These are phyloP conservation scores for Periconia digitata DNA, from an alignment of 2,329 filamentous ascomycete species.

Conservation along the genomic window DNA sequence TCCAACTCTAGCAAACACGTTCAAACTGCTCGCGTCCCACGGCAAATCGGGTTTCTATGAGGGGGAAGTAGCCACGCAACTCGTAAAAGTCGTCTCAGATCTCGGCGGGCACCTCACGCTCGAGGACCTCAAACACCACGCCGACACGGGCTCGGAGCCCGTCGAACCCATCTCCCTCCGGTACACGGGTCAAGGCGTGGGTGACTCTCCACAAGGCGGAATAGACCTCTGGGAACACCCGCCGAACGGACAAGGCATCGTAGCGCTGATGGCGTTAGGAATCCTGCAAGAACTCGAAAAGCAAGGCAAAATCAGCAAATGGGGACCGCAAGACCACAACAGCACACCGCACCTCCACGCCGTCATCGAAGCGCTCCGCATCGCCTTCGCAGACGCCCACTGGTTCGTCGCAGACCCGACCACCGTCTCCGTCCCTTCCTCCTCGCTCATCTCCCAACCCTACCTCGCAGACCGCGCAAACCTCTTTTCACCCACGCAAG, in stretches of 20 bases:
- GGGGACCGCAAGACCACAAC: constrained; percentile 75
- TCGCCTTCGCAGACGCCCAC: constrained; percentile 84
- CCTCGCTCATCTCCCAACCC: constrained; percentile 67
- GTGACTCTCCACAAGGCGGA: constrained; percentile 53
- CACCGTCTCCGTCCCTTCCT: constrained; percentile 67
- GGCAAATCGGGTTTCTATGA: constrained; percentile 92
- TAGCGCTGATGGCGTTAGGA: constrained; percentile 90
- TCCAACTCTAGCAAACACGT: constrained; percentile 77
- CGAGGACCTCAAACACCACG: constrained; percentile 78
- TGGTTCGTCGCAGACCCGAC: constrained; percentile 92
- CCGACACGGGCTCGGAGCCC: constrained; percentile 72
- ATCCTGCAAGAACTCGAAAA: constrained; percentile 86
- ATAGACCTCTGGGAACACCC: constrained; percentile 95
- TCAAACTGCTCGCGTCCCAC: constrained; percentile 73
- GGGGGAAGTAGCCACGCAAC: constrained; percentile 76
- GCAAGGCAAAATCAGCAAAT: constrained; percentile 71
- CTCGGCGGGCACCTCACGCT: constrained; percentile 77
- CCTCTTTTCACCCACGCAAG: constrained; percentile 60
- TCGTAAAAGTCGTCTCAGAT: constrained; percentile 75
- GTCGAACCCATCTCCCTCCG: constrained; percentile 82
- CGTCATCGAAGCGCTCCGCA: constrained; percentile 82
- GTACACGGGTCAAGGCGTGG: constrained; percentile 68
- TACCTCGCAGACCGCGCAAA: constrained; percentile 74
- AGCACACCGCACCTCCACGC: constrained; percentile 73
- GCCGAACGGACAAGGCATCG: constrained; percentile 93